Evolutionary conservation across 176 grass and related monocot species (phyloP), one percentile per base, ranked within the genome.

Genomic region (Phoenix dactylifera): DNA sequence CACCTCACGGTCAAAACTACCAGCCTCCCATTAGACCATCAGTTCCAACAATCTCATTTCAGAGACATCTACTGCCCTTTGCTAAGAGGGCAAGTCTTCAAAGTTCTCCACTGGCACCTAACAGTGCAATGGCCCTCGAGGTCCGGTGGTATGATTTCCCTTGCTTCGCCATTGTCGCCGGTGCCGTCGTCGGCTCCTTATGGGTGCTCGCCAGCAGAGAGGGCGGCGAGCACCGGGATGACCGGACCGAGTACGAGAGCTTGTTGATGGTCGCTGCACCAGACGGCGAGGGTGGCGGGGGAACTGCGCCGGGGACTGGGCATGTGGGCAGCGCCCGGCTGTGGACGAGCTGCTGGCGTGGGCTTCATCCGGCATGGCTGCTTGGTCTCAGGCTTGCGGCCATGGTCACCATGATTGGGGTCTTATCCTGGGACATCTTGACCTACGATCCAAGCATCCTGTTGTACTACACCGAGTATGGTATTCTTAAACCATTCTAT

Each of bases 391-490:
- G 83, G n/a, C 49, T 76, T 6, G 28, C 30, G 3, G 78, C 78
- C 22, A 24, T 20, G 9, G 59, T 26, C 19, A 30, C 59, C 16
- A 57, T 86, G 64, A 57, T 64, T 5, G 64, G 3, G 14, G 49
- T 72, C 1, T 64, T 86, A 16, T 2, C 69, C 6, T 86, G 71
- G 78, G 83, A 66, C 65, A 18, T 59, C 22, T 16, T 50, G n/a
- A 81, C 60, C 55, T 86, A 86, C 22, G 83, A 74, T 49, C 1
- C 24, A 10, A 66, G 67, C 51, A 78, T 86, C 9, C 77, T 86
- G 57, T 0, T 86, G 28, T 86, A 86, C 48, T 86, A 86, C 55
- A 86, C 83, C 4, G 83, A 81, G 83, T 86, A 74, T 49, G 77
- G 63, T 4, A 18, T 22, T 39, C 32, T 58, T 26, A 16, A 12